Evolutionary conservation across 2,329 filamentous ascomycete species (phyloP), one percentile per base, ranked within the genome.

Genomic region (Stagonosporopsis tanaceti): DNA sequence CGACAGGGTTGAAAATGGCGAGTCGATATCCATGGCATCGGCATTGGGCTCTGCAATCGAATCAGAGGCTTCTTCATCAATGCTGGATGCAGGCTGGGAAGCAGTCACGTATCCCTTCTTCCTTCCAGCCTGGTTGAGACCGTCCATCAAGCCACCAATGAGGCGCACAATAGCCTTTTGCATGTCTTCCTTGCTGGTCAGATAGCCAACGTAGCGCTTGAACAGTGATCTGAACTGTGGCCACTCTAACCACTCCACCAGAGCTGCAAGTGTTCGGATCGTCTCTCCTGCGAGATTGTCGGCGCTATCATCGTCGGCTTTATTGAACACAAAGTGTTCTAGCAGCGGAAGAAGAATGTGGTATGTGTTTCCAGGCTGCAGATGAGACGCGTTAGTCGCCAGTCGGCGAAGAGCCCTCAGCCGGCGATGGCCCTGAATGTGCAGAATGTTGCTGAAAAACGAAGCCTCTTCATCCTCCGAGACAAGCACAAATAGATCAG

Each of bases 381-480:
- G 80, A 46, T 86, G 82, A 12, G 85, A 82, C 53, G 91, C 91
- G 61, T 89, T 89, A 8, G 84, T 80, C 53, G 90, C 88, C 12
- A 99, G 81, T 54, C 92, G 84, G 57, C 91, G 88, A 35, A 99
- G 80, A 2, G 95, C 93, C 65, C 93, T 89, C 51, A 96, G 83
- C 68, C 96, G 91, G 62, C 92, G 88, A 58, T 95, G 89, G 34
- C 93, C 89, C 48, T 96, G 93, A 45, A 96, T 94, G 70, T 95
- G 93, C 34, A 98, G 81, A 41, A 98, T 87, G 67, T 98, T 96
- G 76, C 86, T 90, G 80, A 98, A 99, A 80, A 99, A 97, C 0
- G 91, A 91, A 11, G 87, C 86, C 68, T 91, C 90, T 44, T 93
- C 90, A 59, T 96, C 92, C 14, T 81, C 84, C 8, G 85, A 84